Evolutionary conservation across 225 moss, liverwort and hornwort species (phyloP), one percentile per base, ranked within the genome.

Genomic region (Sphagnum tenellum): DNA sequence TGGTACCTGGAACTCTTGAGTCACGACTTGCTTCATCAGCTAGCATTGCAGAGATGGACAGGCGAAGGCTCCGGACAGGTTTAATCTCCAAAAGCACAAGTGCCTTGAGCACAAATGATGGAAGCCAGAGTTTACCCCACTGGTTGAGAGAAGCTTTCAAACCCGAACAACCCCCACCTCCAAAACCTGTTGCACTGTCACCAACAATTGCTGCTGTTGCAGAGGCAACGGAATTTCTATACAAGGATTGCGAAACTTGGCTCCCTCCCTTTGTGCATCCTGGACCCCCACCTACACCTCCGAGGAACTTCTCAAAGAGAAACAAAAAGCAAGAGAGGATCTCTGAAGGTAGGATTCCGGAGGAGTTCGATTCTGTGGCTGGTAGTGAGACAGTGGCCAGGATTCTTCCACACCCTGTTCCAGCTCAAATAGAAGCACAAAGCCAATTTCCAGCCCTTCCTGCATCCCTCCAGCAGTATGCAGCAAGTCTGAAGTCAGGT

Each of bases 141-240:
- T 98, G 98, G 98, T 71, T 98, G 63, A 87, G 93, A 8, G 98
- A 98, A 81, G 98, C 89, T 70, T 90, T 98, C 48, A 98, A 93
- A 71, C 88, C 90, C 1, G 82, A 85, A 56, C 77, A 87, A 54
- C 79, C 82, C 11, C 86, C 87, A 56, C 81, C 76, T n/a, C 89
- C 74, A 0, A 81, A 85, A 65, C 48, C 70, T 5, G 78, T 87
- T 0, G 86, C 93, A 3, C 78, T 98, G 55, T 89, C 93, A 4
- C 87, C 89, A 7, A 82, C 83, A 76, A 93, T 98, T 73, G 85
- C 90, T 6, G 93, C 98, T 9, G 87, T 98, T n/a, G 89, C 87
- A 5, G 90, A 90, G 68, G 98, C 98, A 44, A 90, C 90, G 9
- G 55, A 73, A 11, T 82, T 89, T 62, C 48, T 93, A 68, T 93